Conservation (phyloP, 2,329 filamentous ascomycete species). For the Chalaropsis thielavioides region DNA sequence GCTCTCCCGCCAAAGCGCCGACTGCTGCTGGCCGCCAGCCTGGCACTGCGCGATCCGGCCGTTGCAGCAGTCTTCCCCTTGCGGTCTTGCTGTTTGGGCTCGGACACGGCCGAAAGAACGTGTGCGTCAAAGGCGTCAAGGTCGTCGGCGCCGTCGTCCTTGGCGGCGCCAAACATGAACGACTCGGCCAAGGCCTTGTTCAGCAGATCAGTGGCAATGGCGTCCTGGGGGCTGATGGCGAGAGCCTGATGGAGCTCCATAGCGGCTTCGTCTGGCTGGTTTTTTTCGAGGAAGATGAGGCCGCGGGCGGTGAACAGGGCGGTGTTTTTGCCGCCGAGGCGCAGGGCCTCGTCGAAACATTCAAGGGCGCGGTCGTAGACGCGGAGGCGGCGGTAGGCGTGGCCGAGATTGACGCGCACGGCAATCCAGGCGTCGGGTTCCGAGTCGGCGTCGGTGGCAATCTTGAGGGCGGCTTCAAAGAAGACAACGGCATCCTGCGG, state of each 20-base stretch:
- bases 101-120: conserved; percentile 27
- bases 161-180: conserved; percentile 31
- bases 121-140: conserved; percentile 38
- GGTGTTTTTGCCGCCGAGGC: conserved; percentile 66
- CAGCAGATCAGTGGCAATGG: conserved; percentile 64
- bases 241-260: conserved; percentile 72
- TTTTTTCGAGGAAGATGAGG: conserved; percentile 66
- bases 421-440: conserved; percentile 72
- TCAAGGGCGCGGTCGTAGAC: conserved; percentile 56
- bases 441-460: conserved; percentile 68
- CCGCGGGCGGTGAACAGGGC: conserved; percentile 71
- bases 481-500: conserved; percentile 60
- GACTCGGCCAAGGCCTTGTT: conserved; percentile 56
- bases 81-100: conserved; percentile 25
- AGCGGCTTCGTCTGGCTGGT: conserved; percentile 61
- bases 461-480: conserved; percentile 61
- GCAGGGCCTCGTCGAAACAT: conserved; percentile 76
- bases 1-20: conserved; percentile 24
- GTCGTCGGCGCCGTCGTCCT: conserved; percentile 34
- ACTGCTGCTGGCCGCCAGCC: conserved; percentile 16
- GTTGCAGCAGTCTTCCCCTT: conserved; percentile 29
- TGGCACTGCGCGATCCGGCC: not conserved
- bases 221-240: conserved; percentile 63
- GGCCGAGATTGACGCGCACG: conserved; percentile 76
- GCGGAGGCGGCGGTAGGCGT: conserved; percentile 63